Base-by-base conservation (phyloP, 78 protist genomes). In the Carpediemonas membranifera region DNA sequence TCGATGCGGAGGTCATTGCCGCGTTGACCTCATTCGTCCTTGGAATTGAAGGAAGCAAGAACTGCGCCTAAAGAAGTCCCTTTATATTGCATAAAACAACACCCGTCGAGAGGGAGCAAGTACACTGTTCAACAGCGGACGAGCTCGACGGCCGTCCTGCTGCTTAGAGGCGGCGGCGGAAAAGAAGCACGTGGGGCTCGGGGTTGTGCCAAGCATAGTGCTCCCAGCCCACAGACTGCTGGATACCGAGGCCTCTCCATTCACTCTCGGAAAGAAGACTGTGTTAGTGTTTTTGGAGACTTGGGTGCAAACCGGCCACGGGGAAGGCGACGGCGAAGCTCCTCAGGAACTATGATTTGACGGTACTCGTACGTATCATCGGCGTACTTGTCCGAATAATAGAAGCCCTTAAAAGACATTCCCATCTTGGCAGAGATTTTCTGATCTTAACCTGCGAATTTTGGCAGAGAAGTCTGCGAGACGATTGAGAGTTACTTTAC, bases 121-220 rank as follows among this genome's bases (percentile, higher is more conserved):
- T n/a, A n/a, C n/a, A n/a, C n/a, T n/a, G n/a, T n/a, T n/a, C n/a
- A n/a, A n/a, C n/a, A n/a, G n/a, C n/a, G n/a, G n/a, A n/a, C n/a
- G n/a, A n/a, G 70, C 43, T n/a, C 61, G 36, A 52, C 56, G 58
- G 28, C 43, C 70, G 19, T 55, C 43, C n/a, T n/a, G n/a, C n/a
- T n/a, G n/a, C n/a, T 54, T 33, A 28, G 30, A 14, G 0, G 19
- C 53, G 80, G 1, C 91, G 56, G 50, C 90, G 74, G 77, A 90
- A 86, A 25, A 86, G 74, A 11, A 90, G 73, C 25, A 90, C 82
- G 76, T 90, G 94, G 43, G 91, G 91, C 77, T 90, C 94, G 51
- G 94, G 94, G 55, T 78, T 67, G 80, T 90, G 91, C 28, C 71
- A 66, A 7, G 83, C 83, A 61, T 87, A 90, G 79, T 90, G 94